Evolutionary conservation across 768 basidiomycete genomes (phyloP).

Genomic region (Rhizopogon sp.): DNA sequence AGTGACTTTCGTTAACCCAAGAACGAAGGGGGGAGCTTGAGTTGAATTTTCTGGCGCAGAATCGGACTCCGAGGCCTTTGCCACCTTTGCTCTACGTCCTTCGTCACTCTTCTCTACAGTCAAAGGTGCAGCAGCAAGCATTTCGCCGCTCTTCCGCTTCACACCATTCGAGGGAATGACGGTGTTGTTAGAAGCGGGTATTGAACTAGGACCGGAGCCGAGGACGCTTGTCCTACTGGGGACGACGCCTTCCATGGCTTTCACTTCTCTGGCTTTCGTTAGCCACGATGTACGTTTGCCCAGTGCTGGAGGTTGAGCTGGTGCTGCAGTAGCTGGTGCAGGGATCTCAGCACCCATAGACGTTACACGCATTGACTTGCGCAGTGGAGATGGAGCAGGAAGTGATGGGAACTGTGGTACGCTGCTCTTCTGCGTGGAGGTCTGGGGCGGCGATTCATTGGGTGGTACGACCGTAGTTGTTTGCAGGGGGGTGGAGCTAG

Average conservation of each 20-base stretch:
- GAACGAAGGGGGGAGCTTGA: background rate
- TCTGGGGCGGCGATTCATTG: conserved; percentile 26
- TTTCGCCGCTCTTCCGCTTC: conserved; percentile 68
- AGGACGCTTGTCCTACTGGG: conserved; percentile 23
- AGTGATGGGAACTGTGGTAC: conserved; percentile 53
- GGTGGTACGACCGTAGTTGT: conserved; percentile 21
- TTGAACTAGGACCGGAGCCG: background rate
- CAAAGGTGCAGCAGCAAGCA: conserved; percentile 19
- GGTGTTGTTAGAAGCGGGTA: conserved; percentile 3
- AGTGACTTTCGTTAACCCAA: background rate
- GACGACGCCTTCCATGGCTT: conserved; percentile 54
- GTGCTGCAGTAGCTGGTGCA: conserved; percentile 30
- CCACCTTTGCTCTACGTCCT: conserved; percentile 43
- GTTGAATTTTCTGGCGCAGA: conserved; percentile 16
- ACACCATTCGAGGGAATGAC: conserved; percentile 20
- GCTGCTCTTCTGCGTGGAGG: conserved; percentile 33
- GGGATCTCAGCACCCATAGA: conserved; percentile 25
- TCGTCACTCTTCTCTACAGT: conserved; percentile 28
- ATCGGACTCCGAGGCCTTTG: conserved; percentile 39
- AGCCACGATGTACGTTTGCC: conserved; percentile 80
- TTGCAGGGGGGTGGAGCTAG: conserved; percentile 35
- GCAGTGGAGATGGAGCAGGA: conserved; percentile 63
- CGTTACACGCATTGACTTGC: conserved; percentile 56
- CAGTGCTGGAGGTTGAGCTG: conserved; percentile 26
- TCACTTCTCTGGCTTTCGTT: conserved; percentile 69